Conservation (phyloP, 2,329 filamentous ascomycete species). For the Aspergillus uvarum region DNA sequence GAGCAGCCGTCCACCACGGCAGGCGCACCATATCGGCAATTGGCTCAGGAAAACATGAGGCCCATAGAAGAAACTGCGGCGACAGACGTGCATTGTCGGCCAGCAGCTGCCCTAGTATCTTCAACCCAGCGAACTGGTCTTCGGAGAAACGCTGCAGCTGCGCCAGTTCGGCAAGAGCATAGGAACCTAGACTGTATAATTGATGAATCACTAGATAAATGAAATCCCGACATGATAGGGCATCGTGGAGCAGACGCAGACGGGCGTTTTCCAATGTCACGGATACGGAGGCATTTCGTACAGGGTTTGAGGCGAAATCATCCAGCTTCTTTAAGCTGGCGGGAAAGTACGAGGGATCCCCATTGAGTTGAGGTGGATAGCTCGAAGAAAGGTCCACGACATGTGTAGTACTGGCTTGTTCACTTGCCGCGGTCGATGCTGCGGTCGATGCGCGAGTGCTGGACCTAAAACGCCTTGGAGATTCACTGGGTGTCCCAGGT, state of each 20-base stretch:
- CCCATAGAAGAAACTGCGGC: conserved; percentile 44
- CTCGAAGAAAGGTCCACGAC: neutral
- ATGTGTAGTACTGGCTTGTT: neutral
- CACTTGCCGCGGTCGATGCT: neutral
- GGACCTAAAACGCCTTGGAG: neutral
- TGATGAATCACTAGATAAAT: conserved; percentile 68
- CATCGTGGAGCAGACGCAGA: conserved; percentile 56
- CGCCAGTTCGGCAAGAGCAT: conserved; percentile 39
- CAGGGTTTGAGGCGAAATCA: conserved; percentile 16
- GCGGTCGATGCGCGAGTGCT: neutral
- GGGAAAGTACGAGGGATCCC: conserved; percentile 7
- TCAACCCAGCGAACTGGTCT: conserved; percentile 30
- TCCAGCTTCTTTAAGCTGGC: conserved; percentile 14
- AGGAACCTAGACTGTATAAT: conserved; percentile 59
- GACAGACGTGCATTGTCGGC: conserved; percentile 48
- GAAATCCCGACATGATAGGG: conserved; percentile 56
- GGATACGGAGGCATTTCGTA: conserved; percentile 28
- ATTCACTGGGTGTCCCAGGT: neutral
- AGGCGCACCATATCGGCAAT: conserved; percentile 28
- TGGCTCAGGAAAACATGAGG: conserved; percentile 49
- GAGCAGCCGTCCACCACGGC: conserved; percentile 32
- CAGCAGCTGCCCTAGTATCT: conserved; percentile 46
- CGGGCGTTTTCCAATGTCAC: conserved; percentile 47
- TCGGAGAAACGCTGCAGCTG: conserved; percentile 37
- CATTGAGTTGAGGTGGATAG: neutral